These are phyloP conservation scores for Euryodendron excelsum DNA, from an alignment of 148 eudicot species.

Conservation along the genomic window DNA sequence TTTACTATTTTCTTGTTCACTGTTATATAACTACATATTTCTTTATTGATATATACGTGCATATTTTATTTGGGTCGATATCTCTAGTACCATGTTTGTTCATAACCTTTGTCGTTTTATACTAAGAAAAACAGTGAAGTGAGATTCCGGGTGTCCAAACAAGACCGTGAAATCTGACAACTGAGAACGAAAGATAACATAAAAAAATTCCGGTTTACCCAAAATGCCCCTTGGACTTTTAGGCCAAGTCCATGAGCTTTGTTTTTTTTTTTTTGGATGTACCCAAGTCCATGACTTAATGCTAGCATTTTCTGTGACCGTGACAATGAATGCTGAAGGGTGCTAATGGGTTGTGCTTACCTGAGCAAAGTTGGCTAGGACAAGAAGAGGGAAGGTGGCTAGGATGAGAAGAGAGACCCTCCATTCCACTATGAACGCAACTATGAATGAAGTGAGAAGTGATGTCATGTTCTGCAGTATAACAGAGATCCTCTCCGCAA, in stretches of 20 bases:
- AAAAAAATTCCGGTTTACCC: neutral
- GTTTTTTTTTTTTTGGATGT: too few species aligned
- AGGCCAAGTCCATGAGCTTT: too few species aligned
- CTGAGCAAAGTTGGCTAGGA: constrained; percentile 99
- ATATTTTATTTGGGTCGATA: neutral
- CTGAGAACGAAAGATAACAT: neutral
- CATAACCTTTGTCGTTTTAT: constrained; percentile 53
- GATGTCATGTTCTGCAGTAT: constrained; percentile 97
- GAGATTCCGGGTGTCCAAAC: constrained; percentile 26
- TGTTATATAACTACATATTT: too few species aligned
- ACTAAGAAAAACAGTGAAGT: constrained; percentile 16
- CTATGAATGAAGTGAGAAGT: constrained; percentile 94
- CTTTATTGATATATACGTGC: neutral
- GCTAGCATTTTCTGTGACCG: too few species aligned
- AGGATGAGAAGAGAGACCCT: constrained; percentile 95
- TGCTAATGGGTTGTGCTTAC: constrained; percentile 26
- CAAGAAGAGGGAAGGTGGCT: constrained; percentile 97
- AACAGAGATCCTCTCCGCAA: constrained; percentile 98
- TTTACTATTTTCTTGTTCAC: neutral
- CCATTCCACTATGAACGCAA: constrained; percentile 97
- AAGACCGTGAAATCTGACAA: constrained; percentile 11
- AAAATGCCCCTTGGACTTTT: constrained; percentile 2
- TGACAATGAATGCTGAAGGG: neutral
- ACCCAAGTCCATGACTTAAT: too few species aligned
- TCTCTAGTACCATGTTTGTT: constrained; percentile 23